Evolutionary conservation across 306 rosid genomes (phyloP).

Genomic region (Glycine tomentella): DNA sequence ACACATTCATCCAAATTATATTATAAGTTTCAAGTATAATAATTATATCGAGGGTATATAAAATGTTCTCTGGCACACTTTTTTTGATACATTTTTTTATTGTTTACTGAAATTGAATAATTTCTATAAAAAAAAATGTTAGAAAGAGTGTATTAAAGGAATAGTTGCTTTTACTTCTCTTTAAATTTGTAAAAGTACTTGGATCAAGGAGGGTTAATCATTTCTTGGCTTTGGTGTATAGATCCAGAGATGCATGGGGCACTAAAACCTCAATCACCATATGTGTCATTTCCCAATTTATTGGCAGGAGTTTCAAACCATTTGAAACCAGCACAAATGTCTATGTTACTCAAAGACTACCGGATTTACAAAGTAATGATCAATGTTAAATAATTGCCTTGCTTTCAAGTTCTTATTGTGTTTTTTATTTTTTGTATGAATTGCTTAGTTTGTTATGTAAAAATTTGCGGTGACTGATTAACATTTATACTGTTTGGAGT

Average conservation of each 20-base stretch:
- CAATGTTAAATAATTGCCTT: neutral
- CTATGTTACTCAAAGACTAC: conserved; percentile 42
- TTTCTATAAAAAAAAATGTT: too few relatives aligned
- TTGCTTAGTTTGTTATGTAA: neutral
- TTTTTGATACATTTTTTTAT: too few relatives aligned
- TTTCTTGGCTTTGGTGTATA: conserved; percentile 43
- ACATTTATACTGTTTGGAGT: conserved; percentile 16
- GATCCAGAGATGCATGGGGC: conserved; percentile 30
- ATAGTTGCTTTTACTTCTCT: too few relatives aligned
- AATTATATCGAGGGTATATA: neutral
- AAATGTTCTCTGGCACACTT: too few relatives aligned
- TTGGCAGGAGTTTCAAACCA: conserved; percentile 48
- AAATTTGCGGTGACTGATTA: conserved; percentile 10
- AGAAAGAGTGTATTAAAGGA: too few relatives aligned
- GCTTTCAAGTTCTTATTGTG: conserved; percentile 17
- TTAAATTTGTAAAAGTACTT: neutral
- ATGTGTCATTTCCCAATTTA: conserved; percentile 54
- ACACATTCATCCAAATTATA: conserved; percentile 55
- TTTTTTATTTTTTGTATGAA: neutral
- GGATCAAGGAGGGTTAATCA: neutral
- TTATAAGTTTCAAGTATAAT: conserved; percentile 56
- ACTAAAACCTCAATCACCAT: conserved; percentile 27
- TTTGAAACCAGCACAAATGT: conserved; percentile 52
- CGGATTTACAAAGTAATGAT: conserved; percentile 54
- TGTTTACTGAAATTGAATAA: too few relatives aligned